Conservation (phyloP, 768 basidiomycete genomes). For the Epithele typhae region DNA sequence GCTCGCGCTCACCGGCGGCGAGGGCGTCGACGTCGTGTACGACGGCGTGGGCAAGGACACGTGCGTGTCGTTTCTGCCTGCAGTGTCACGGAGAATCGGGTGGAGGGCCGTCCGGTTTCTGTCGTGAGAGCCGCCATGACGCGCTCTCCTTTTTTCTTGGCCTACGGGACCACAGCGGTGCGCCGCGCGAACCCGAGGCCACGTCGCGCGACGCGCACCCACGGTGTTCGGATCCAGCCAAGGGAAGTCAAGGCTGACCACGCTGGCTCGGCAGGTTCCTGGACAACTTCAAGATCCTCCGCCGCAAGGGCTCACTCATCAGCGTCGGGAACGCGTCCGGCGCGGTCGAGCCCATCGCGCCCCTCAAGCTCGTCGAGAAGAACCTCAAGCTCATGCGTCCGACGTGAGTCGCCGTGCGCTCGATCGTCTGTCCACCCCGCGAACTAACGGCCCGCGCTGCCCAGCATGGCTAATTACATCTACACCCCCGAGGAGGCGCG, state of each 20-base stretch:
- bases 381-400: conserved; percentile 74
- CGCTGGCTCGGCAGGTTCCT: conserved; percentile 58
- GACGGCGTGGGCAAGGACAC: conserved; percentile 98
- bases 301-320: conserved; percentile 82
- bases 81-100: too few relatives aligned
- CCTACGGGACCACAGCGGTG: too few relatives aligned
- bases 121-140: too few relatives aligned
- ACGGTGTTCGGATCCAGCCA: too few relatives aligned
- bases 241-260: not conserved
- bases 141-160: too few relatives aligned
- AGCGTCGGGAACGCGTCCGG: conserved; percentile 90
- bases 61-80: conserved; percentile 39
- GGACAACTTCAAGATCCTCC: conserved; percentile 71
- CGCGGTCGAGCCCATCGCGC: conserved; percentile 65
- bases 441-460: not conserved
- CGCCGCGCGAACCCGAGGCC: too few relatives aligned
- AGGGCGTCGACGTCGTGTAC: conserved; percentile 82
- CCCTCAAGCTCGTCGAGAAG: conserved; percentile 71
- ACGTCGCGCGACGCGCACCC: too few relatives aligned
- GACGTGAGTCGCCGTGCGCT: conserved; percentile 55
- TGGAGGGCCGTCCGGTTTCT: too few relatives aligned
- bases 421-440: not conserved
- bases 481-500: conserved; percentile 65
- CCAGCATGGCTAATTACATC: conserved; percentile 65
- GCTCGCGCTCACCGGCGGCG: conserved; percentile 68